Conservation (phyloP, 148 eudicot genomes). For the Nyssa sinensis region DNA sequence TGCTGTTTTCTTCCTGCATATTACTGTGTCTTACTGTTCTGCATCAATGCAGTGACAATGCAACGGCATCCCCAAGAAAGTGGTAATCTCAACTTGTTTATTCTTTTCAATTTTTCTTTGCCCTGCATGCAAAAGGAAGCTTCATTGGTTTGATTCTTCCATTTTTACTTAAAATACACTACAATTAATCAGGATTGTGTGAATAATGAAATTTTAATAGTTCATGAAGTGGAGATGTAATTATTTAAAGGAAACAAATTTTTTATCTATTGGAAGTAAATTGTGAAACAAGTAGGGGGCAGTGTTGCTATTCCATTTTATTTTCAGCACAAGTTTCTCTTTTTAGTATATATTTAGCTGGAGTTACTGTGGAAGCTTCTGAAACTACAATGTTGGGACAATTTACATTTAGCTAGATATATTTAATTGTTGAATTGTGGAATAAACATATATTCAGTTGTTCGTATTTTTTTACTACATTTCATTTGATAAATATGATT, state of each 20-base stretch:
- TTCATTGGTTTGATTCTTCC: neutral
- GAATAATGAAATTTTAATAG: neutral
- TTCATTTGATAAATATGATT: neutral
- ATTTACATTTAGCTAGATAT: neutral
- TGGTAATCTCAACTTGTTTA: too few relatives aligned
- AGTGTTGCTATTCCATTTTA: neutral
- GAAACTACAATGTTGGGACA: too few relatives aligned
- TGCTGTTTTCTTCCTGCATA: too few relatives aligned
- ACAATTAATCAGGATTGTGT: neutral
- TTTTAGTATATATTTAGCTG: neutral
- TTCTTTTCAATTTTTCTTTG: too few relatives aligned
- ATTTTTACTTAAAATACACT: neutral
- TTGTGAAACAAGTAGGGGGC: neutral
- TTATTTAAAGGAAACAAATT: too few relatives aligned
- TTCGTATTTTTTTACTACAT: neutral
- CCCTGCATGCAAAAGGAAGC: too few relatives aligned
- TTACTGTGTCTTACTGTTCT: too few relatives aligned
- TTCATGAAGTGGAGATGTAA: too few relatives aligned
- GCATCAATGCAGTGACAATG: too few relatives aligned
- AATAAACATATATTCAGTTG: neutral
- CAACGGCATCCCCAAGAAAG: too few relatives aligned
- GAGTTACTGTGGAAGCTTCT: too few relatives aligned
- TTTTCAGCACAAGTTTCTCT: neutral
- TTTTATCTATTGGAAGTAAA: too few relatives aligned
- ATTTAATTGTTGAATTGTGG: neutral